Evolutionary conservation across 352 stramenopile species (phyloP), one percentile per base, ranked within the genome.

Genomic region (Globisporangium solare): DNA sequence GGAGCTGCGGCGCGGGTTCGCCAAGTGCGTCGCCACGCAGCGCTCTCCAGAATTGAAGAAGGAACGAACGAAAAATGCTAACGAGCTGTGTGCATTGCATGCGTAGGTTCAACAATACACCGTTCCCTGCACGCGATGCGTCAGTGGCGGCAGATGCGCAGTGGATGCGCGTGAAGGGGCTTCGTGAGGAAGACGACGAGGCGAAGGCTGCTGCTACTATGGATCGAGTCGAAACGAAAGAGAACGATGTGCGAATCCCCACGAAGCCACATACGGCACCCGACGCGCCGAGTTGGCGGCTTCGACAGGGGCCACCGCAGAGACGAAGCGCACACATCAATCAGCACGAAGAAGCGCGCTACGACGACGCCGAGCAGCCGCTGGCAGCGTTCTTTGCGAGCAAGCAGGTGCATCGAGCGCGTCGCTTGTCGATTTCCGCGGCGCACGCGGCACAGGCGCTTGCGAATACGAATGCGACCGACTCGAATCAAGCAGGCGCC

Each of bases 1-100:
- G 0, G 74, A 83, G 24, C 58, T 66, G 51, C 71, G 74, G 12
- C 64, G 63, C 20, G 56, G 71, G 35, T 57, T 60, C 12, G 77
- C 64, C 40, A 66, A 63, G 71, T 84, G 54, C 35, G 64, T 54
- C 37, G 37, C 10, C 51, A 32, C n/a, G 21, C 18, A 49, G 12
- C n/a, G 15, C 42, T 55, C 24, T 31, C 24, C n/a, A n/a, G n/a
- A 31, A 31, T 6, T 31, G 24, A 31, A 6, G 24, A 6, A 31
- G 6, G 24, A 31, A 6, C 24, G 2, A 31, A n/a, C n/a, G n/a
- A 2, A 31, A 6, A 15, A 15, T 42, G 40, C 31, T 14, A 6
- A 18, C 65, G 47, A 12, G 60, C 60, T 59, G 12, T 10, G 41
- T 35, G 17, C 24, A 2, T n/a, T 47, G 37, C 13, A 12, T 12